Evolutionary conservation across 169 alveolate species (phyloP), one percentile per base, ranked within the genome.

Genomic region (Plasmodium knowlesi): DNA sequence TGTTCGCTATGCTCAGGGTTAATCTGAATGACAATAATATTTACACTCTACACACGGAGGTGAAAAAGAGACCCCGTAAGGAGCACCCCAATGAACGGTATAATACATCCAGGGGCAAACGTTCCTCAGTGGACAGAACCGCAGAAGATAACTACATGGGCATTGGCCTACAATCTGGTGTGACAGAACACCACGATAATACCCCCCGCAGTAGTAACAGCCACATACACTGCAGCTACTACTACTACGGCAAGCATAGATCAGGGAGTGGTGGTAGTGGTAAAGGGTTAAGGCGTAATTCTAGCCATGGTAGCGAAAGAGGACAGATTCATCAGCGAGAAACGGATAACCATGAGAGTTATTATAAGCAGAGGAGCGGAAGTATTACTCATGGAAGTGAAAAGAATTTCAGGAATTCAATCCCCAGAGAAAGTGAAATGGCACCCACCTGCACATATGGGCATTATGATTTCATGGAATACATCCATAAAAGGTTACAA

Each of bases 11-110:
- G 19, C 82, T 88, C 14, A 88, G 71, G 73, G 89, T 88, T 88
- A 88, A 88, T 88, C 71, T 88, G 50, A 88, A 88, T 88, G 94
- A 88, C 46, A 88, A 88, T 73, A 88, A 88, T 43, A 88, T 88
- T 54, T 88, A 88, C 53, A 67, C 94, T n/a, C 5, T 88, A 57
- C 81, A 72, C 14, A 50, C 22, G 5, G 43, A 19, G 2, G 34
- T 14, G 28, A 41, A 14, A 3, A 72, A 85, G 41, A 53, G 41
- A 84, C 50, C 61, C 25, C 30, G 14, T 16, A 16, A 32, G 70
- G 28, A 79, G 30, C 0, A 30, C 43, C 54, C 22, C 39, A 14
- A 14, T 41, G 19, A 22, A n/a, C 72, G 19, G 5, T 57, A 25
- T 16, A 30, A 82, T 57, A n/a, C 71, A 30, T 25, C 34, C 6